Evolutionary conservation across 2,329 filamentous ascomycete species (phyloP).

Genomic region (Talaromyces sp.): DNA sequence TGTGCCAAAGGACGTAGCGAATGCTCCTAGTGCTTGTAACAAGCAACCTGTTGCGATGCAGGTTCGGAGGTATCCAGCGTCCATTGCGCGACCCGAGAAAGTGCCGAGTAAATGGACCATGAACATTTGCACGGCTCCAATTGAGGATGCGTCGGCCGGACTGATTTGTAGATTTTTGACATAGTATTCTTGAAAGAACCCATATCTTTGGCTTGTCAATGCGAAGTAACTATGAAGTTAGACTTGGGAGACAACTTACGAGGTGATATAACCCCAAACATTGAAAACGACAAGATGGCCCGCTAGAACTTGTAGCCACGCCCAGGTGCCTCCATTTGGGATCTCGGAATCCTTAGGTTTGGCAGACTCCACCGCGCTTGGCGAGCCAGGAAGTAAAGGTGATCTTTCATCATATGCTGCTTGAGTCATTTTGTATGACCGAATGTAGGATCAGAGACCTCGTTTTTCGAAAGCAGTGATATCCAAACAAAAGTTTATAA

Average conservation of each 20-base stretch:
- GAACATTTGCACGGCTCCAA: conserved; percentile 16
- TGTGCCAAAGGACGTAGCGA: conserved; percentile 5
- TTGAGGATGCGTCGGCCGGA: conserved; percentile 36
- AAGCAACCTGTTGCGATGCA: conserved; percentile 29
- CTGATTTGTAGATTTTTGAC: conserved; percentile 43
- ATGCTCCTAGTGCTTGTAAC: conserved; percentile 9
- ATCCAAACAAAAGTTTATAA: neutral
- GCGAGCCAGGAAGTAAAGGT: neutral
- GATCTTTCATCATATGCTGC: conserved; percentile 8
- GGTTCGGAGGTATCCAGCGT: conserved; percentile 14
- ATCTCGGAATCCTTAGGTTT: neutral
- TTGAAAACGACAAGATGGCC: conserved; percentile 16
- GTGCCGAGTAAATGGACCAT: conserved; percentile 11
- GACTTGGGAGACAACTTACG: conserved; percentile 50
- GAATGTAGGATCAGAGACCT: neutral
- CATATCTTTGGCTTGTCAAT: conserved; percentile 30
- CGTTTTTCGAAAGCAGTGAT: neutral
- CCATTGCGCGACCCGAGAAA: conserved; percentile 15
- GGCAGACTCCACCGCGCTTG: neutral
- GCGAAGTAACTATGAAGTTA: neutral
- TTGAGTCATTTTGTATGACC: neutral
- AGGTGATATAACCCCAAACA: conserved; percentile 33
- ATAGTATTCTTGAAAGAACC: conserved; percentile 41
- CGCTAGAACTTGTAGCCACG: conserved; percentile 15
- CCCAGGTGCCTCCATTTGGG: conserved; percentile 14